phyloP scores from a whole-genome alignment of 225 moss, liverwort and hornwort species.

The Lunularia cruciata region DNA sequence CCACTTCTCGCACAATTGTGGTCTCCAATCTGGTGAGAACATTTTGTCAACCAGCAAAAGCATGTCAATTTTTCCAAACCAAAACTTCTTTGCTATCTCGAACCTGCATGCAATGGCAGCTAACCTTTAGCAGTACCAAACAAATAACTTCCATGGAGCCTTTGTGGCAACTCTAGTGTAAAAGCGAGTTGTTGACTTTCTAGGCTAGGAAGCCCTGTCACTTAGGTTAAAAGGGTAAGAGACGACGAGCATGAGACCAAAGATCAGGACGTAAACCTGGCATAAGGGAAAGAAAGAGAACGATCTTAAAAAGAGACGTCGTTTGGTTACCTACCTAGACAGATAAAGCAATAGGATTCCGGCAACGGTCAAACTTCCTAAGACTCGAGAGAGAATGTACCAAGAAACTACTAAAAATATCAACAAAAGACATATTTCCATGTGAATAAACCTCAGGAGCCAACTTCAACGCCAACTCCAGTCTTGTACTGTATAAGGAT shows the following conservation, averaged over 20 bases:
- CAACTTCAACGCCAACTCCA: background rate
- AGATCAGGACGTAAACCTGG: no score
- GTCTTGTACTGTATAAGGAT: background rate
- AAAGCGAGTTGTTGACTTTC: background rate
- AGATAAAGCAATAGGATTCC: no score
- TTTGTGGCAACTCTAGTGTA: background rate
- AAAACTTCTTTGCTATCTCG: background rate
- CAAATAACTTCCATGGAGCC: background rate
- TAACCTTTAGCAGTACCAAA: background rate
- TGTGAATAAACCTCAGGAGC: background rate
- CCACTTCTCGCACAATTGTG: background rate
- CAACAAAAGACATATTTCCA: background rate
- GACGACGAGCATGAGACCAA: background rate
- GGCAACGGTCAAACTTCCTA: background rate
- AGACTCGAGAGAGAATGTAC: background rate
- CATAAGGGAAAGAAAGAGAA: no score
- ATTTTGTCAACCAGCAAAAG: slow-evolving; percentile 2
- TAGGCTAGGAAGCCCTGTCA: background rate
- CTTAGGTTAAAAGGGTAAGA: background rate
- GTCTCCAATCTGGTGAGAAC: slow-evolving; percentile 11
- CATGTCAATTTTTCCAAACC: slow-evolving; percentile 4
- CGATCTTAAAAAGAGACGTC: background rate
- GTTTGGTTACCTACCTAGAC: background rate
- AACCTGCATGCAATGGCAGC: slow-evolving; percentile 4
- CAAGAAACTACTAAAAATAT: background rate